phyloP scores from a whole-genome alignment of 2,329 filamentous ascomycete genomes.

The Didymella arachidicola region DNA sequence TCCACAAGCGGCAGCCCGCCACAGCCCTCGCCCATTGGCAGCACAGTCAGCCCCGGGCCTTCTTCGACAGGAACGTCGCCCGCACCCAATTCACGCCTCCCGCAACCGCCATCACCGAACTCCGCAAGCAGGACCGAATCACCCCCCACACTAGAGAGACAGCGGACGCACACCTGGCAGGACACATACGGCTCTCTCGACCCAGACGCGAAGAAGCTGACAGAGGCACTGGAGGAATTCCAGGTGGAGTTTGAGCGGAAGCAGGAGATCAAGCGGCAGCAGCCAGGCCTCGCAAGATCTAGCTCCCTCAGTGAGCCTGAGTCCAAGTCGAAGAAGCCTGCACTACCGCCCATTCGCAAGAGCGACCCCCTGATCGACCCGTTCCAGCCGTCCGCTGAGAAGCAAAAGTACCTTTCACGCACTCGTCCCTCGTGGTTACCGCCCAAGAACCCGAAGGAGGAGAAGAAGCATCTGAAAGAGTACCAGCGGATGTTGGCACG shows the following conservation, averaged over 20 bases:
- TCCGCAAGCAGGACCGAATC: constrained; percentile 31
- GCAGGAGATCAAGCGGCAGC: constrained; percentile 62
- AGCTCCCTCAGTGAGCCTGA: constrained; percentile 40
- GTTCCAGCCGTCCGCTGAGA: constrained; percentile 83
- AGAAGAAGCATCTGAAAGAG: constrained; percentile 84
- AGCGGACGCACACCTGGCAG: constrained; percentile 77
- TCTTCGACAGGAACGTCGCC: constrained; percentile 39
- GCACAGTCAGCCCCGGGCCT: constrained; percentile 22
- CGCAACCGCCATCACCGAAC: constrained; percentile 33
- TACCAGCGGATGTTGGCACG: constrained; percentile 83
- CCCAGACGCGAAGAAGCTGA: constrained; percentile 75
- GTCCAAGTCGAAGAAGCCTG: constrained; percentile 59
- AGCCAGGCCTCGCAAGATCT: constrained; percentile 49
- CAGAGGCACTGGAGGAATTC: constrained; percentile 81
- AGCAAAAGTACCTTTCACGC: constrained; percentile 81
- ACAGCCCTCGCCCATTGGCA: constrained; percentile 33
- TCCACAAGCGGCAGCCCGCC: constrained; percentile 43
- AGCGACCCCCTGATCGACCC: constrained; percentile 86
- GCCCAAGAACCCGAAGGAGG: constrained; percentile 87
- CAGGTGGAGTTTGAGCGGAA: constrained; percentile 66
- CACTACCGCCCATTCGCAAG: constrained; percentile 70
- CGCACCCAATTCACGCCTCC: constrained; percentile 31
- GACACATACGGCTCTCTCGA: constrained; percentile 73
- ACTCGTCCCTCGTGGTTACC: constrained; percentile 83
- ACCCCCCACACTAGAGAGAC: constrained; percentile 48